Evolutionary conservation across 177 flowering plant genomes (phyloP), one percentile per base, ranked within the genome.

Genomic region (Tripterygium wilfordii): DNA sequence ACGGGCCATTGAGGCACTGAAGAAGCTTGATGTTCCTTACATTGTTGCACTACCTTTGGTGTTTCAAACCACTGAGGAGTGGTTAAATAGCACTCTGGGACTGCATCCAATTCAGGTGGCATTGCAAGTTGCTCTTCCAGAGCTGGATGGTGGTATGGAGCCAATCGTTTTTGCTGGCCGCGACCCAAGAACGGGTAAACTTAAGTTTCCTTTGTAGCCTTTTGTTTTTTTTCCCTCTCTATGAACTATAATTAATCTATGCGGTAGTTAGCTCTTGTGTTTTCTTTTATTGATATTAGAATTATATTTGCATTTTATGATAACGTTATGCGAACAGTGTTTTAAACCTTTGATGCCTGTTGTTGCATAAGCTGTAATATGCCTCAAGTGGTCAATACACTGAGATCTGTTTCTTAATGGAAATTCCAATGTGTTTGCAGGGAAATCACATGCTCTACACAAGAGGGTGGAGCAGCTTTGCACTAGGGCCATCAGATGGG

Each of bases 91-190:
- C 48, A 88, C 89, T 31, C 57, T 92, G 74, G 99, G 99, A 1
- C 57, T 94, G 60, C 99, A 94, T 67, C 99, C 97, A 5, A 89
- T 94, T 70, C 99, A 94, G 76, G 99, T 94, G 30, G 99, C 99
- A 50, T 56, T 89, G 68, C 99, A 94, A 61, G 99, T 94, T 61
- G 99, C 99, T 39, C 85, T 94, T n/a, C 99, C 97, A 0, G 99
- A 94, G 81, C 88, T 89, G 1, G 96, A 94, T 63, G 99, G 99
- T 40, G 97, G 95, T 20, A 87, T 94, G 96, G 97, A 89, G 71
- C 97, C 97, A n/a, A 88, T 89, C 53, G 97, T 94, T 48, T 94
- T 88, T 60, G 67, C 99, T 2, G 99, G 99, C 9, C 84, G 99
- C 4, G 99, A 94, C 62, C 87, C 86, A 4, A 70, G 85, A 76